phyloP scores from a whole-genome alignment of 768 basidiomycete genomes.

The Suillus ampliporus region DNA sequence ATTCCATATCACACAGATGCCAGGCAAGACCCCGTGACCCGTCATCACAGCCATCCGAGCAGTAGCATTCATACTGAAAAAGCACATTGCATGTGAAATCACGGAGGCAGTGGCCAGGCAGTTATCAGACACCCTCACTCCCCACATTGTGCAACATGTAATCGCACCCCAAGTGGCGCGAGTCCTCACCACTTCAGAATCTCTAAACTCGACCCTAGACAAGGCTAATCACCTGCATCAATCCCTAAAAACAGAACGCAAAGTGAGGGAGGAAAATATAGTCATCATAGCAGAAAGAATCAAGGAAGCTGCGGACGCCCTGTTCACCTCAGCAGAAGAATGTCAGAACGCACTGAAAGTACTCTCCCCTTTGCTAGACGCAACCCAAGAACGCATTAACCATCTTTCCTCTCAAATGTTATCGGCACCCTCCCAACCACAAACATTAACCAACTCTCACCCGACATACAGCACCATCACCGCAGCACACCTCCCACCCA shows the following conservation, averaged over 20 bases:
- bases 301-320: not conserved
- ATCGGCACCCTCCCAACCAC: too few species aligned
- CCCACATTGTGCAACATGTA: not conserved
- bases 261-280: too few species aligned
- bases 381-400: not conserved
- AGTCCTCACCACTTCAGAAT: not conserved
- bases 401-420: not conserved
- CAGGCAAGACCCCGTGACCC: not conserved
- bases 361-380: not conserved
- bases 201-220: not conserved
- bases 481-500: too few species aligned
- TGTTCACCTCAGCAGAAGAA: not conserved
- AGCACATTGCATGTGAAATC: not conserved
- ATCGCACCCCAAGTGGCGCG: not conserved
- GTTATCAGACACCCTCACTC: not conserved
- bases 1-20: conserved; percentile 8
- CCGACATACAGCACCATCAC: too few species aligned
- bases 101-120: too few species aligned
- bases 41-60: conserved; percentile 6
- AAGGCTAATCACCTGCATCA: too few species aligned
- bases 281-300: not conserved
- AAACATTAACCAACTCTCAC: too few species aligned
- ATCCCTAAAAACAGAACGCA: not conserved
- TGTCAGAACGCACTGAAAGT: not conserved
- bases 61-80: conserved; percentile 9